Evolutionary conservation across 345 rosid genomes (phyloP).

Genomic region (Passiflora organensis): DNA sequence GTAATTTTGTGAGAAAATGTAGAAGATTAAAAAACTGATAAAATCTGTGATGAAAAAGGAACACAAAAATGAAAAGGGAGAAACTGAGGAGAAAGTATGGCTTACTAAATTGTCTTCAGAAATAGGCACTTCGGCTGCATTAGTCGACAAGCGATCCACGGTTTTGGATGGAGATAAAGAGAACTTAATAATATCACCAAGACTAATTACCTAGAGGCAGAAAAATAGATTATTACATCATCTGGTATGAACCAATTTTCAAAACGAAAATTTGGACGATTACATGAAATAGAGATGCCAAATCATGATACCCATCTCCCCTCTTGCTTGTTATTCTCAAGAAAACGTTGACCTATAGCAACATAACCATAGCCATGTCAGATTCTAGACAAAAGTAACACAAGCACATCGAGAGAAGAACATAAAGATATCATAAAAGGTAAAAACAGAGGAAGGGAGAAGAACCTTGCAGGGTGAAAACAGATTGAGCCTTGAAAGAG

Average conservation of each 20-base stretch:
- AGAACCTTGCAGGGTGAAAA: constrained; percentile 97
- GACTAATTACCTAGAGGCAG: constrained; percentile 60
- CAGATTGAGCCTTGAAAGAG: constrained; percentile 81
- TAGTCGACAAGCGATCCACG: constrained; percentile 72
- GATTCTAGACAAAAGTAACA: no score
- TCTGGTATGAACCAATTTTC: no score
- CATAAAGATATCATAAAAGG: background rate
- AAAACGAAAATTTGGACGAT: no score
- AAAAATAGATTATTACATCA: no score
- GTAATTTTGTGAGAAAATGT: background rate
- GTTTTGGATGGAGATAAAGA: constrained; percentile 76
- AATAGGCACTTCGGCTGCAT: constrained; percentile 78
- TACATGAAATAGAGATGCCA: constrained; percentile 50
- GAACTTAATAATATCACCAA: constrained; percentile 87
- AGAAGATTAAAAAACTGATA: no score
- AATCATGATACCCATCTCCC: constrained; percentile 91
- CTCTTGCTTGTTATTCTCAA: constrained; percentile 78
- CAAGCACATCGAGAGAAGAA: constrained; percentile 1
- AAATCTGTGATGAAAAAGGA: background rate
- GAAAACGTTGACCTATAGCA: constrained; percentile 71
- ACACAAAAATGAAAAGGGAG: background rate
- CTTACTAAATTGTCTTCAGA: constrained; percentile 71
- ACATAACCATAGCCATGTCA: no score
- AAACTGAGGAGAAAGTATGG: background rate
- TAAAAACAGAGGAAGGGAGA: background rate